phyloP scores from a whole-genome alignment of 83 land plant species.

The Picea mariana region DNA sequence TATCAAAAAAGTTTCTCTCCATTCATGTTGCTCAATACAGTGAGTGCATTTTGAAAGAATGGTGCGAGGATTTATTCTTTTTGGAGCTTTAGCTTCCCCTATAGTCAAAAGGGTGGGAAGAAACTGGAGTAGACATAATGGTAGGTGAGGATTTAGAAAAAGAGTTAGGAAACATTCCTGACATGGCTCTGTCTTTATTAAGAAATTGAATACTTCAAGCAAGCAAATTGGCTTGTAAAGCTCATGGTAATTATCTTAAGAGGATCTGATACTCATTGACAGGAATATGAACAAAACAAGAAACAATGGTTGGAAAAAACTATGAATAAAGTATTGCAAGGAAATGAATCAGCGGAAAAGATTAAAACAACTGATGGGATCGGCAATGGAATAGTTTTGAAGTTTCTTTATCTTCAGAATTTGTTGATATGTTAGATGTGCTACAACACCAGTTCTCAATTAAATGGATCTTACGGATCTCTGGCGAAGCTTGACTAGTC shows the following conservation, averaged over 20 bases:
- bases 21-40: slow-evolving; percentile 78
- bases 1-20: slow-evolving; percentile 59
- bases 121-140: not conserved
- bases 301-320: slow-evolving; percentile 68
- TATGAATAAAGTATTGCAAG: too few species aligned
- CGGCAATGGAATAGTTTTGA: slow-evolving; percentile 11
- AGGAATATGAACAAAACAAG: slow-evolving; percentile 57
- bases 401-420: slow-evolving; percentile 42
- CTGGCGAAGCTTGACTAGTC: slow-evolving; percentile 74
- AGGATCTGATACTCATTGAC: slow-evolving; percentile 72
- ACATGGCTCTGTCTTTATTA: slow-evolving; percentile 33
- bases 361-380: slow-evolving; percentile 16
- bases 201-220: slow-evolving; percentile 51
- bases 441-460: slow-evolving; percentile 74
- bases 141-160: too few species aligned
- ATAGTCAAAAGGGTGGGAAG: slow-evolving; percentile 15
- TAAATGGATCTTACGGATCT: slow-evolving; percentile 54
- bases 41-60: slow-evolving; percentile 74
- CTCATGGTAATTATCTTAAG: slow-evolving; percentile 67
- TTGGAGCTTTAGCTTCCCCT: slow-evolving; percentile 56
- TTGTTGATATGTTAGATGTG: slow-evolving; percentile 75
- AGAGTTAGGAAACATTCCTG: slow-evolving; percentile 12
- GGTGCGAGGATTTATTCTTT: slow-evolving; percentile 88
- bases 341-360: not conserved
- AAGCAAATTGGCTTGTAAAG: slow-evolving; percentile 68